These are phyloP conservation scores for Hanseniaspora uvarum DNA, from an alignment of 1,139 yeast genomes.

Conservation along the genomic window DNA sequence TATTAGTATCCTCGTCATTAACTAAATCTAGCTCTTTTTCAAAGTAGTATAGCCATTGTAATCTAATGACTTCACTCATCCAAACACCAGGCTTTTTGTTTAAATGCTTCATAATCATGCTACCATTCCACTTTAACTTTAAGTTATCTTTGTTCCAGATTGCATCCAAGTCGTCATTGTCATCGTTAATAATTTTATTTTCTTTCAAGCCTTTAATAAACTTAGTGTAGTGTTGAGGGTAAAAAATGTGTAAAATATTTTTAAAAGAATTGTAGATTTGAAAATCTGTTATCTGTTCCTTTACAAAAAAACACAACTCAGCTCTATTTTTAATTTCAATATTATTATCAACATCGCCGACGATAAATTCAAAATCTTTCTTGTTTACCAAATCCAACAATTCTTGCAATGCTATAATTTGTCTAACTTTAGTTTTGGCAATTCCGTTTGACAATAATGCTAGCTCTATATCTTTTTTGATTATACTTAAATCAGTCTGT, in stretches of 20 bases:
- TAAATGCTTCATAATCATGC: constrained; percentile 43
- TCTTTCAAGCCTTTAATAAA: background rate
- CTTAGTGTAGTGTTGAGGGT: background rate
- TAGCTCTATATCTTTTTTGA: background rate
- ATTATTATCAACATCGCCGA: background rate
- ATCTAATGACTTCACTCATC: constrained; percentile 54
- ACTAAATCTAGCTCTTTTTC: background rate
- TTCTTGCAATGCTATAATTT: background rate
- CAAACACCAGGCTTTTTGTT: constrained; percentile 73
- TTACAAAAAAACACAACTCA: background rate
- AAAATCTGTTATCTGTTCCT: background rate
- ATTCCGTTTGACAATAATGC: constrained; percentile 2
- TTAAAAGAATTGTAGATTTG: background rate
- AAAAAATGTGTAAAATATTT: background rate
- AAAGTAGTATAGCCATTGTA: constrained; percentile 68
- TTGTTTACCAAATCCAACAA: background rate
- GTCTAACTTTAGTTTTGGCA: background rate
- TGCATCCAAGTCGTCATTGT: background rate
- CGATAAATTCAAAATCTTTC: background rate
- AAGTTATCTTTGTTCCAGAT: constrained; percentile 21
- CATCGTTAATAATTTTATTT: background rate
- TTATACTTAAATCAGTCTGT: background rate
- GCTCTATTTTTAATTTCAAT: background rate
- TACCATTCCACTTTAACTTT: constrained; percentile 61
- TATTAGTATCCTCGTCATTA: constrained; percentile 29